Evolutionary conservation across 352 stramenopile genomes (phyloP).

Genomic region (Phytophthora ohioensis): DNA sequence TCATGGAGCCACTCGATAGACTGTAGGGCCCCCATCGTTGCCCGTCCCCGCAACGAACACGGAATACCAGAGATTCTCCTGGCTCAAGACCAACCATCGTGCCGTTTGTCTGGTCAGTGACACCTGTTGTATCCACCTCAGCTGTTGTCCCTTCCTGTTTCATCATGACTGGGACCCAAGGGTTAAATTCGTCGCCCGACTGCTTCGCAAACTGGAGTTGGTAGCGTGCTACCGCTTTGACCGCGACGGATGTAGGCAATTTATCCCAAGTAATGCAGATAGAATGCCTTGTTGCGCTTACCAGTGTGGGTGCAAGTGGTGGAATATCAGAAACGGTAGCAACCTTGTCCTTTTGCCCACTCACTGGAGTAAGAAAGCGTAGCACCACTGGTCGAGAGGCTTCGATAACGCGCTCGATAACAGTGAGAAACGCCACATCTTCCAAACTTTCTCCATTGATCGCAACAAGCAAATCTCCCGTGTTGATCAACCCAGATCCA

Average conservation of each 20-base stretch:
- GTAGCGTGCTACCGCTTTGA: conserved; percentile 45
- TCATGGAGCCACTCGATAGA: conserved; percentile 65
- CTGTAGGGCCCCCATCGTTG: conserved; percentile 77
- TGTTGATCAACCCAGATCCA: conserved; percentile 67
- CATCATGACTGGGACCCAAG: conserved; percentile 61
- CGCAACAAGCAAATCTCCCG: conserved; percentile 76
- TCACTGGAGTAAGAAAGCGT: conserved; percentile 67
- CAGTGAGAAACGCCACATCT: conserved; percentile 67
- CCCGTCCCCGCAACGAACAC: conserved; percentile 64
- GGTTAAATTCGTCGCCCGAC: conserved; percentile 65
- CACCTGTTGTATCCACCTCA: conserved; percentile 51
- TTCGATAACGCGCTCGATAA: conserved; percentile 85
- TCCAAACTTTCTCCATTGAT: conserved; percentile 80
- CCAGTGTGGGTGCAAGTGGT: conserved; percentile 66
- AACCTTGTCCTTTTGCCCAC: conserved; percentile 52
- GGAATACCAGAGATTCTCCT: conserved; percentile 64
- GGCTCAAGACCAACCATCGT: conserved; percentile 74
- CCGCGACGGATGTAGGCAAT: conserved; percentile 27
- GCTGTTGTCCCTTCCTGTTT: conserved; percentile 55
- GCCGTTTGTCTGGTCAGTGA: conserved; percentile 64
- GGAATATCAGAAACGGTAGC: conserved; percentile 57
- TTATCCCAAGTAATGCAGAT: conserved; percentile 74
- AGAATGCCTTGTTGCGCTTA: conserved; percentile 69
- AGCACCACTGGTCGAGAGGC: conserved; percentile 71
- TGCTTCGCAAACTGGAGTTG: conserved; percentile 76